Base-by-base conservation (phyloP, 73 alveolate species). In the Paramecium octaurelia region DNA sequence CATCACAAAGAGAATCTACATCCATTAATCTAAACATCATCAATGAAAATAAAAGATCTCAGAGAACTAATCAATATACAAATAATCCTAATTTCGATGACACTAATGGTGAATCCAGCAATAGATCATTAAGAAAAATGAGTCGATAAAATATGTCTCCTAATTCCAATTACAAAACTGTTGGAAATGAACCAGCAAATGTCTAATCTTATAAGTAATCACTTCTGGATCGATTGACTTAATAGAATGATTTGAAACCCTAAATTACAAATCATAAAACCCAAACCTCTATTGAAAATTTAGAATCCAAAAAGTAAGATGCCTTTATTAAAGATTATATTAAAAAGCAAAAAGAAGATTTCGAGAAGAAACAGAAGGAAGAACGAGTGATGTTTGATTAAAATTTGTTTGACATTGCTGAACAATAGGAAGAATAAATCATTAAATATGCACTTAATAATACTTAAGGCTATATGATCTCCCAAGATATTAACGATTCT, bases 361-460 rank as follows among this genome's bases (percentile, higher is more conserved):
- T 29, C 38, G 88, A 75, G 7, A 75, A 38, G 18, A 75, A 75
- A 38, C 8, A 29, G 12, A 35, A 42, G 38, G 88, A 75, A 75
- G 88, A 75, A 75, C 36, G 60, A 42, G 46, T 38, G 6, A 38
- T 75, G 68, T 75, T 75, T 42, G 88, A 75, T 35, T 38, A 75
- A 35, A 38, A 14, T n/a, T 18, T 75, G 8, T 42, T 38, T 20
- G 88, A 75, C 14, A 75, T 75, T 16, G 68, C 64, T 38, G 88
- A 75, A 42, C 12, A 35, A 35, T 75, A 75, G n/a, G 88, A 75
- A 18, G 60, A 75, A 16, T 4, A 35, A 42, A 75, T 75, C 27
- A 75, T 75, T 60, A 35, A 75, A 42, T 29, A 75, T 35, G 88
- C 88, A 29, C n/a, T 75, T 12, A 38, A 35, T 75, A 75, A 75